A percentile compares a stretch with the other conserved stretches of the same genome.
Evolutionary conservation across 2,329 filamentous ascomycete genomes (phyloP).

Genomic region (Teratosphaeria pseudoeucalypti): DNA sequence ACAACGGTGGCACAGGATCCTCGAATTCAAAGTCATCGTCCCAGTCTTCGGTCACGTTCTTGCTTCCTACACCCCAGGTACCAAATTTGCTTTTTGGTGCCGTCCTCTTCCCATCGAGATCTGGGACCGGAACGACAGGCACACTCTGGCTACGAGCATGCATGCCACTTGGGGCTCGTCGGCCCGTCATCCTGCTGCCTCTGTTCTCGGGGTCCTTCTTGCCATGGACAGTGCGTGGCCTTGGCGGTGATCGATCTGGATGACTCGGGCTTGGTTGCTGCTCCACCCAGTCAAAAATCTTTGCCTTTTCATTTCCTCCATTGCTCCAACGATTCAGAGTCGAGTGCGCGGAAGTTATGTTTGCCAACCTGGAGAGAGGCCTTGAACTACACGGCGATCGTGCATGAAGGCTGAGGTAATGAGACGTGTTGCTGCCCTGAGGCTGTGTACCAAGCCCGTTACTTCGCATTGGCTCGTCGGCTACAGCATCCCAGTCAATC

Average conservation of each 20-base stretch:
- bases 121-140: constrained; percentile 57
- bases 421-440: constrained; percentile 20
- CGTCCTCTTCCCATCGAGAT: constrained; percentile 44
- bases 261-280: constrained; percentile 51
- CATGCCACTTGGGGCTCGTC: constrained; percentile 56
- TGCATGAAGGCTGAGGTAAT: background rate
- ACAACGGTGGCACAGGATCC: constrained; percentile 34
- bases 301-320: constrained; percentile 40
- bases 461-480: constrained; percentile 17
- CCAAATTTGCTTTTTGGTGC: constrained; percentile 61
- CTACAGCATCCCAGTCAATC: constrained; percentile 27
- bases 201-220: constrained; percentile 63
- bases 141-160: constrained; percentile 76
- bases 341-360: constrained; percentile 23
- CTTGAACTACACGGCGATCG: constrained; percentile 18
- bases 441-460: constrained; percentile 24
- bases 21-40: constrained; percentile 80
- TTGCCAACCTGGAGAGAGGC: constrained; percentile 8
- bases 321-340: constrained; percentile 29
- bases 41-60: constrained; percentile 77
- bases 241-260: constrained; percentile 49
- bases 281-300: constrained; percentile 62
- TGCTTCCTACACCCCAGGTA: constrained; percentile 71
- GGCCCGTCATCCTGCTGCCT: constrained; percentile 56
- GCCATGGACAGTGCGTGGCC: constrained; percentile 65